Conservation (phyloP, 306 rosid genomes). For the barrel medic (Medicago truncatula) region DNA sequence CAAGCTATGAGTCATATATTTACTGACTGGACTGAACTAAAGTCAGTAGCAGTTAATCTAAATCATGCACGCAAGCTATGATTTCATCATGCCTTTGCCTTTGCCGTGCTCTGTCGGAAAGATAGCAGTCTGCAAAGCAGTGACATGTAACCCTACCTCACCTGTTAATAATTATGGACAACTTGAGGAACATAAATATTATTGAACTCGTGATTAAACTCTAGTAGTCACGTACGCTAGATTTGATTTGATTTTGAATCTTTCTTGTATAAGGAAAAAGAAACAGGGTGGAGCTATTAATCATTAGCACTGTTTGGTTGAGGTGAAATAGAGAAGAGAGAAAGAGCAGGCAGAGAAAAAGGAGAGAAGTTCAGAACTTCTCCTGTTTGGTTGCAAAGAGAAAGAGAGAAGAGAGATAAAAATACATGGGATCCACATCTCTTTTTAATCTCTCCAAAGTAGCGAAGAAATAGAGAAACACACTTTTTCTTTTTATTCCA, state of each 20-base stretch:
- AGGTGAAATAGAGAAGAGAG: no score
- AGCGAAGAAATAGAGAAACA: no score
- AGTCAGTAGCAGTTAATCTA: background rate
- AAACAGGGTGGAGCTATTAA: background rate
- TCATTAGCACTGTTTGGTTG: no score
- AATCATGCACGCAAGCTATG: slow-evolving; percentile 19
- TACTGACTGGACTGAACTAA: background rate
- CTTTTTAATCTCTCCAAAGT: no score
- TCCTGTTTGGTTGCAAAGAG: no score
- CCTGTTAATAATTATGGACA: background rate
- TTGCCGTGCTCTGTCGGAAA: slow-evolving; percentile 32
- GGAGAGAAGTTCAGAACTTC: no score
- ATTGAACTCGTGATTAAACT: slow-evolving; percentile 8
- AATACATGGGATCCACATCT: no score
- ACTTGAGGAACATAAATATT: slow-evolving; percentile 18
- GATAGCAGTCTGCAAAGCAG: slow-evolving; percentile 14
- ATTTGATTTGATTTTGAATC: slow-evolving; percentile 27
- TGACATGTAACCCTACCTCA: slow-evolving; percentile 31
- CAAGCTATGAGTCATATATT: no score
- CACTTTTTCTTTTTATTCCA: no score
- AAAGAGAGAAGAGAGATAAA: no score
- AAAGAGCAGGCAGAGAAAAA: no score
- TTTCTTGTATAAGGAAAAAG: slow-evolving; percentile 1
- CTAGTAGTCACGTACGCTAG: slow-evolving; percentile 13
- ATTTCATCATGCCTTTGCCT: background rate